A percentile compares a stretch with the other conserved stretches of the same genome.
phyloP scores from a whole-genome alignment of 805 yeast species.

The Grigorovia humatica region DNA sequence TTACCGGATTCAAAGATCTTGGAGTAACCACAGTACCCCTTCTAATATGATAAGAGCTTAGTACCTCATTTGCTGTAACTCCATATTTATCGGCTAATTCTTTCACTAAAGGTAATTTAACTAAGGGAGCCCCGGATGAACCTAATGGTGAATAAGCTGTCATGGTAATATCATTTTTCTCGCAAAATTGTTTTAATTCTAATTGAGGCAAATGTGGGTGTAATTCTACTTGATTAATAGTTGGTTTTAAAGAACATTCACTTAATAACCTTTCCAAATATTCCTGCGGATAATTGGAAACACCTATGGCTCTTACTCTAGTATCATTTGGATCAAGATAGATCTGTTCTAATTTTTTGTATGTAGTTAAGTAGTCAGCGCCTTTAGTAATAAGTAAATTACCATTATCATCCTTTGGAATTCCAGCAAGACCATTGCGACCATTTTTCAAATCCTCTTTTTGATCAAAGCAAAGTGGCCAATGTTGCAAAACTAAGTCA shows the following conservation, averaged over 20 bases:
- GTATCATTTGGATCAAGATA: constrained; percentile 30
- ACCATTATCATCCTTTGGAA: constrained; percentile 30
- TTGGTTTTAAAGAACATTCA: constrained; percentile 41
- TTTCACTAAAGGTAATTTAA: constrained; percentile 39
- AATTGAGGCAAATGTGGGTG: constrained; percentile 66
- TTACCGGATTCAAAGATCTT: constrained; percentile 57
- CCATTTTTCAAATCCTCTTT: constrained; percentile 16
- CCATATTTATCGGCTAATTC: constrained; percentile 48
- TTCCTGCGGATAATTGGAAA: constrained; percentile 40
- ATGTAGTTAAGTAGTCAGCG: constrained; percentile 38
- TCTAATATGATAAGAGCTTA: constrained; percentile 52
- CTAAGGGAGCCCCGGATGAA: constrained; percentile 51
- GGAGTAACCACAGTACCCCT: constrained; percentile 57
- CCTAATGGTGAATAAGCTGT: constrained; percentile 60
- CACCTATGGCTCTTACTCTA: constrained; percentile 45
- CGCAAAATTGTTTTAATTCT: constrained; percentile 44
- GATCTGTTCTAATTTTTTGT: constrained; percentile 38
- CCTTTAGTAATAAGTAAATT: constrained; percentile 29
- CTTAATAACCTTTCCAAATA: constrained; percentile 33
- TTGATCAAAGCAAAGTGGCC: constrained; percentile 49
- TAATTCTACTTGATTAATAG: constrained; percentile 51
- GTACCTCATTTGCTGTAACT: constrained; percentile 44
- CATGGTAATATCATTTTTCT: constrained; percentile 40
- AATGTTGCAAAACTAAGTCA: constrained; percentile 68
- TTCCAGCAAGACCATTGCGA: constrained; percentile 8